Evolutionary conservation across 1,284 basidiomycete genomes (phyloP).

Genomic region (Ceratobasidium sp.): DNA sequence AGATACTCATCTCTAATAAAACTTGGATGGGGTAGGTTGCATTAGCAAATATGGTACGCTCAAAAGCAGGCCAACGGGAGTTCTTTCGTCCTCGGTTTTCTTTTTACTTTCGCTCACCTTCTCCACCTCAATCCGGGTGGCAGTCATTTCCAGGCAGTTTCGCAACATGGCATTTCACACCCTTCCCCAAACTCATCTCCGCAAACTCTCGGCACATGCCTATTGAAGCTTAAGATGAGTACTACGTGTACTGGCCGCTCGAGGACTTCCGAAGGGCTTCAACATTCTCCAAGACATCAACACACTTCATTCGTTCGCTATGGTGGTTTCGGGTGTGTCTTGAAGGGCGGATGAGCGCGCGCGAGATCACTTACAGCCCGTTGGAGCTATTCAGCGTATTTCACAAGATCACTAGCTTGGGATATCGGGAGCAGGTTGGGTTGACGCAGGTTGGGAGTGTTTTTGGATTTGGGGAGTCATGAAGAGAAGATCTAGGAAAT

Average conservation of each 20-base stretch:
- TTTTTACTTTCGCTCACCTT: too few species aligned
- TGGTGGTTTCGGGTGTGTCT: slow-evolving; percentile 93
- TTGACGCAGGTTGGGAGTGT: slow-evolving; percentile 91
- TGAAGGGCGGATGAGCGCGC: slow-evolving; percentile 85
- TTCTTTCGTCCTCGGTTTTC: too few species aligned
- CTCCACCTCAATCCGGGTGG: too few species aligned
- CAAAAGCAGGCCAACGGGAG: too few species aligned
- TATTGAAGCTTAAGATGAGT: slow-evolving; percentile 90
- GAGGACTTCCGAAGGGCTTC: slow-evolving; percentile 96
- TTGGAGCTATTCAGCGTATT: slow-evolving; percentile 96
- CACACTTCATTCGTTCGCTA: slow-evolving; percentile 94
- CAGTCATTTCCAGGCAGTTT: slow-evolving; percentile 96
- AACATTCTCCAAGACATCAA: slow-evolving; percentile 99
- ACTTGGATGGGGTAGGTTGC: too few species aligned
- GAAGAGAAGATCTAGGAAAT: slow-evolving; percentile 99
- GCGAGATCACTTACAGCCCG: slow-evolving; percentile 89
- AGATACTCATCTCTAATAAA: too few species aligned
- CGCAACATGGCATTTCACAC: slow-evolving; percentile 95
- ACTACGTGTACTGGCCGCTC: slow-evolving; percentile 97
- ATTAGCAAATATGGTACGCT: too few species aligned
- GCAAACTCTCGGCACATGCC: slow-evolving; percentile 96
- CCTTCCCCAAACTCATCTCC: slow-evolving; percentile 98
- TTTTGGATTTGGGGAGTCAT: slow-evolving; percentile 98
- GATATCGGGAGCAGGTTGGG: slow-evolving; percentile 94
- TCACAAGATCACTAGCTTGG: slow-evolving; percentile 95